These are phyloP conservation scores for Pichia sp. DNA, from an alignment of 1,139 yeast species.

Conservation along the genomic window DNA sequence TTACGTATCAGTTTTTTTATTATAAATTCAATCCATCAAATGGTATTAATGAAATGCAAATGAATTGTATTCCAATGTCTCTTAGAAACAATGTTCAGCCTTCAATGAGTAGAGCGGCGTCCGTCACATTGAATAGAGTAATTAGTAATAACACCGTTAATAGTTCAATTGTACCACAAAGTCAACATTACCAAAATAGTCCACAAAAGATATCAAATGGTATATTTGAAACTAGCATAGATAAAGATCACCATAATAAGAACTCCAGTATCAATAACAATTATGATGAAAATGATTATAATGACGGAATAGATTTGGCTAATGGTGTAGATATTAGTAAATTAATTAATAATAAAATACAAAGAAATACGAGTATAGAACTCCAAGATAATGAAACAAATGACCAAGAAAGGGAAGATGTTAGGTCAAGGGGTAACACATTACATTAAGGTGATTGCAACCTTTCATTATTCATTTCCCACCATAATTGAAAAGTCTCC, in stretches of 20 bases:
- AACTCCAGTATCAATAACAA: not conserved
- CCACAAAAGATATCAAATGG: not conserved
- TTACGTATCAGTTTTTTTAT: slow-evolving; percentile 68
- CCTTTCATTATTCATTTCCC: slow-evolving; percentile 36
- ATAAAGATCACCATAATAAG: not conserved
- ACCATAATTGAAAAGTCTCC: slow-evolving; percentile 35
- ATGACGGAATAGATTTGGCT: slow-evolving; percentile 3
- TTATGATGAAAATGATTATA: not conserved
- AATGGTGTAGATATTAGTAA: not conserved
- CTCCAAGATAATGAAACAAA: not conserved
- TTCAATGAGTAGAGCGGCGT: slow-evolving; percentile 10
- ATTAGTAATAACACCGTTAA: not conserved
- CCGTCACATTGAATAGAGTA: slow-evolving; percentile 6
- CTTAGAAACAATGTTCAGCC: not conserved
- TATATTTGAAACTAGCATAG: not conserved
- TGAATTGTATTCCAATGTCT: slow-evolving; percentile 6
- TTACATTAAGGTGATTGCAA: slow-evolving; percentile 13
- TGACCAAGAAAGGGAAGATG: slow-evolving; percentile 3
- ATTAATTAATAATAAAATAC: not conserved
- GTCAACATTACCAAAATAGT: slow-evolving; percentile 9
- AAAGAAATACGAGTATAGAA: slow-evolving; percentile 1
- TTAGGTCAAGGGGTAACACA: slow-evolving; percentile 22
- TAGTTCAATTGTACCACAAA: slow-evolving; percentile 7
- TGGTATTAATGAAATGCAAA: slow-evolving; percentile 1
- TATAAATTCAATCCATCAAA: slow-evolving; percentile 32